Conservation (phyloP, 2,329 filamentous ascomycete species). For the Daldinia eschscholtzii region DNA sequence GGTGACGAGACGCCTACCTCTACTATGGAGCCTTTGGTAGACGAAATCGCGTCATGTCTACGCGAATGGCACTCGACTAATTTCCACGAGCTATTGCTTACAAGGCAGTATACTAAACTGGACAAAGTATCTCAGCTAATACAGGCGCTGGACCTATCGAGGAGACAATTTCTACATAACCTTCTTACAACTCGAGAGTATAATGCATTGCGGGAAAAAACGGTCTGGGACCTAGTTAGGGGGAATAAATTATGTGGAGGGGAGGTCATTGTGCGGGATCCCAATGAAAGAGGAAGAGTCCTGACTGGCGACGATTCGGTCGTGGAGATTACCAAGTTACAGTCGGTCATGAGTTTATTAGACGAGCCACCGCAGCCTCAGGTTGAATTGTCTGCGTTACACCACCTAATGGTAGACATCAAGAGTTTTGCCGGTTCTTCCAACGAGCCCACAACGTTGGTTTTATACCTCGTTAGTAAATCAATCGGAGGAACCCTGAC, state of each 20-base stretch:
- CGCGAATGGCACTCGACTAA: conserved; percentile 99
- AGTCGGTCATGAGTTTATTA: conserved; percentile 95
- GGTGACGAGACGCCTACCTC: conserved; percentile 97
- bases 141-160: conserved; percentile 82
- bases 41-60: conserved; percentile 96
- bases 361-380: conserved; percentile 80
- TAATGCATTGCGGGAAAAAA: conserved; percentile 82
- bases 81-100: conserved; percentile 89
- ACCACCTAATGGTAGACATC: conserved; percentile 86
- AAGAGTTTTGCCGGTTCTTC: conserved; percentile 83
- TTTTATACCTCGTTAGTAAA: conserved; percentile 82
- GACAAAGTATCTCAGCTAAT: conserved; percentile 86
- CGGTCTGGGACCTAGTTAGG: conserved; percentile 93
- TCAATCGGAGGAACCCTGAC: conserved; percentile 71
- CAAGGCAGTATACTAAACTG: conserved; percentile 82
- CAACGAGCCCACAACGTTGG: conserved; percentile 79
- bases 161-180: conserved; percentile 92
- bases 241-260: conserved; percentile 95
- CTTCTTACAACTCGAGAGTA: conserved; percentile 91
- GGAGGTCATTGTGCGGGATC: conserved; percentile 94
- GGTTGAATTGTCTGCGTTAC: conserved; percentile 77
- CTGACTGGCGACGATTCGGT: conserved; percentile 94
- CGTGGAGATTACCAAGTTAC: conserved; percentile 88
- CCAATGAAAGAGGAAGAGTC: conserved; percentile 83
- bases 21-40: conserved; percentile 87